Base-by-base conservation (phyloP, 106 monocot species). In the Posidonia australis region DNA sequence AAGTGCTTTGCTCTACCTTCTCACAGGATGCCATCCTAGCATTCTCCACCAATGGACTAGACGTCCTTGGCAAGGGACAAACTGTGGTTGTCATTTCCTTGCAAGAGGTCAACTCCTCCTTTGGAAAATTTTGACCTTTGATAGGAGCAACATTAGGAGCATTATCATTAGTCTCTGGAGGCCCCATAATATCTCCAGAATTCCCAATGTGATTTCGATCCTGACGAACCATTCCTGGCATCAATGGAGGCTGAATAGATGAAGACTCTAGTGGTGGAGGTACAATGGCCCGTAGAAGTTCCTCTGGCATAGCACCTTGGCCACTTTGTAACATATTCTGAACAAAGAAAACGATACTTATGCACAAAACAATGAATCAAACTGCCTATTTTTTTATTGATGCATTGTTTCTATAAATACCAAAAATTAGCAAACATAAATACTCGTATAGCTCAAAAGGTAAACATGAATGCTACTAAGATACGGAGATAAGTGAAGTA, bases 231-330 rank as follows among this genome's bases (percentile, higher is more conserved):
- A 49, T 54, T 46, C 52, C 73, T 45, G 65, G 53, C 20, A 66
- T 46, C 56, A 32, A 49, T 45, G 64, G 69, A 56, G 21, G 17
- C 14, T 76, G 77, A n/a, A 86, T 86, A 44, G 58, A n/a, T 65
- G 82, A 76, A 58, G 66, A 62, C 51, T 87, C 83, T 74, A 87
- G 76, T 29, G 83, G 87, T 0, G 82, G 81, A 16, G 87, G 80
- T 28, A 70, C 66, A 68, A 98, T 98, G 49, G 87, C 82, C 67
- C 80, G 77, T 64, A 98, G 76, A 77, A 98, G 74, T 76, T 91
- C 98, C 21, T 72, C 75, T 1, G 98, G 98, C 44, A 98, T 84
- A 32, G 69, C 76, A 63, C 82, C 70, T 69, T 98, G 90, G 63
- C 96, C 91, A 68, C 83, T 87, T 87, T 91, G 84, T 9, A 74